phyloP scores from a whole-genome alignment of 345 rosid genomes.

The Abelmoschus esculentus region DNA sequence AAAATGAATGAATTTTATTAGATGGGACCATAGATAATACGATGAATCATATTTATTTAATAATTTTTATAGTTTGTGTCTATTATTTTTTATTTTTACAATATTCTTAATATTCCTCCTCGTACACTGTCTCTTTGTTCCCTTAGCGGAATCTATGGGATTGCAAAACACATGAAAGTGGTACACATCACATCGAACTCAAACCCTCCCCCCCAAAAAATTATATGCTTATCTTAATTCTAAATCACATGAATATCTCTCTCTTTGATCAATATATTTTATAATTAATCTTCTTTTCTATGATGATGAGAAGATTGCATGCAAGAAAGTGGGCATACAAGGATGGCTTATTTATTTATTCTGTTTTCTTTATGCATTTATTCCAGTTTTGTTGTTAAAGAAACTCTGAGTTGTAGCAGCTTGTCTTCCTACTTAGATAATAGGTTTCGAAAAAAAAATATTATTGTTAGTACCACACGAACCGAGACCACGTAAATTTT shows the following conservation, averaged over 20 bases:
- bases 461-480: too few relatives aligned
- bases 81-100: too few relatives aligned
- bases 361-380: too few relatives aligned
- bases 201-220: background rate
- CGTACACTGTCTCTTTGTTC: constrained; percentile 23
- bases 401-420: constrained; percentile 3
- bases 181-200: constrained; percentile 28
- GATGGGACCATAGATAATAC: too few relatives aligned
- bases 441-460: too few relatives aligned
- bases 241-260: too few relatives aligned
- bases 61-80: too few relatives aligned
- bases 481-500: too few relatives aligned
- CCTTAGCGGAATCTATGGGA: constrained; percentile 22
- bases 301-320: background rate
- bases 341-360: background rate
- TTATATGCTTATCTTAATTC: constrained; percentile 1
- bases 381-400: constrained; percentile 14
- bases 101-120: background rate
- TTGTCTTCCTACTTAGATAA: constrained; percentile 15
- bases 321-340: constrained; percentile 1
- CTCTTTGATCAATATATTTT: background rate
- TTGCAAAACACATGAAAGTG: constrained; percentile 13
- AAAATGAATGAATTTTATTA: too few relatives aligned
- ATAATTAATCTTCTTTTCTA: background rate
- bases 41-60: too few relatives aligned